Conservation (phyloP, 2,329 filamentous ascomycete genomes). For the Trichoderma simmonsii region DNA sequence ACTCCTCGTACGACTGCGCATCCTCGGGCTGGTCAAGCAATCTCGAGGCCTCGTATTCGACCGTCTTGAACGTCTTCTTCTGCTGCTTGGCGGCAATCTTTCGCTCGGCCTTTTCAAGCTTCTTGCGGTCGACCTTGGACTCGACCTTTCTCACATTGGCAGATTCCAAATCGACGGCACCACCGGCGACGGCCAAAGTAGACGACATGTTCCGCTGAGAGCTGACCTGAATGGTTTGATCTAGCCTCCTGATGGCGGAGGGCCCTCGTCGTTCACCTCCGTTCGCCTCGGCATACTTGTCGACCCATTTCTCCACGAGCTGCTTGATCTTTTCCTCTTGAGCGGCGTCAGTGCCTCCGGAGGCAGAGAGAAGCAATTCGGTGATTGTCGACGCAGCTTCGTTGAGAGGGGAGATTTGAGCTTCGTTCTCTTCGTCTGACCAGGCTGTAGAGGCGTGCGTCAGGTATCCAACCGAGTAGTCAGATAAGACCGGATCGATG, state of each 20-base stretch:
- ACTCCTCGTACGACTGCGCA: slow-evolving; percentile 94
- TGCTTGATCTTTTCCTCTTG: slow-evolving; percentile 76
- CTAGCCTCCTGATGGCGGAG: slow-evolving; percentile 76
- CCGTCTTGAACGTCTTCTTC: slow-evolving; percentile 97
- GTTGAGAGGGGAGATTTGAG: slow-evolving; percentile 69
- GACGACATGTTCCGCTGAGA: slow-evolving; percentile 95
- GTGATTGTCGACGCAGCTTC: slow-evolving; percentile 83
- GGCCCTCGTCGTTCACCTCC: slow-evolving; percentile 66
- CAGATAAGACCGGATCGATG: slow-evolving; percentile 83
- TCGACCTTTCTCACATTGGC: slow-evolving; percentile 92
- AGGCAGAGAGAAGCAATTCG: slow-evolving; percentile 90
- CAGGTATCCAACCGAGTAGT: slow-evolving; percentile 92
- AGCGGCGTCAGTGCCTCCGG: slow-evolving; percentile 69
- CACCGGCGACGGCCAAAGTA: slow-evolving; percentile 81
- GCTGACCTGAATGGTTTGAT: slow-evolving; percentile 92
- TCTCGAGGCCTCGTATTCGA: slow-evolving; percentile 93
- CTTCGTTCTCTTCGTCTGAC: slow-evolving; percentile 67
- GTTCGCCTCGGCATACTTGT: slow-evolving; percentile 72
- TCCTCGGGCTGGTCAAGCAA: slow-evolving; percentile 79
- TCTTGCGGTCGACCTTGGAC: slow-evolving; percentile 96
- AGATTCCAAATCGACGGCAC: slow-evolving; percentile 86
- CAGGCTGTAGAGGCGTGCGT: slow-evolving; percentile 87
- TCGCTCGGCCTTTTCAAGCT: slow-evolving; percentile 95
- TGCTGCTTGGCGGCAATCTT: slow-evolving; percentile 98
- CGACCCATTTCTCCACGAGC: slow-evolving; percentile 86